Evolutionary conservation across 106 monocot genomes (phyloP).

Genomic region (Dendrobium huoshanense): DNA sequence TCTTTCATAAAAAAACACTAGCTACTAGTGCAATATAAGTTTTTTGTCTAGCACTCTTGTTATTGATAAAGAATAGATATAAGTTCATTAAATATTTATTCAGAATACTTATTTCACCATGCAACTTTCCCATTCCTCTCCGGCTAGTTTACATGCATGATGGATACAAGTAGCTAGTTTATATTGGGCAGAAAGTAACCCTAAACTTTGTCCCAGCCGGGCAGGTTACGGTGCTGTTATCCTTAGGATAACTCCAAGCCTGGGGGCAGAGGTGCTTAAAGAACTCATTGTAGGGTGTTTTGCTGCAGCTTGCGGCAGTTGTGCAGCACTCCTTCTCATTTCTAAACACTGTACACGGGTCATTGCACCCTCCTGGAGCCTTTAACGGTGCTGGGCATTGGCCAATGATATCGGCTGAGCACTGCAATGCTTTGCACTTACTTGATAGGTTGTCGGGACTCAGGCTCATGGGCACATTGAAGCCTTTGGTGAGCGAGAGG

Average conservation of each 20-base stretch:
- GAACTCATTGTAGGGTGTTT: neutral
- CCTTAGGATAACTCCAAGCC: neutral
- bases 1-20: too few species aligned
- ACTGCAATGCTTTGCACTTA: neutral
- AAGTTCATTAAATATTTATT: too few species aligned
- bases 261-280: neutral
- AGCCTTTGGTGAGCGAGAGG: neutral
- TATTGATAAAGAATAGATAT: too few species aligned
- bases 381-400: neutral
- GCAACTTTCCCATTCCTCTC: too few species aligned
- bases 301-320: neutral
- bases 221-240: neutral
- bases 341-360: neutral
- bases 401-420: neutral
- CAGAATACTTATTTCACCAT: too few species aligned
- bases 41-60: too few species aligned
- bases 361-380: neutral
- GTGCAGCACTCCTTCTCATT: neutral
- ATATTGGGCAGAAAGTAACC: neutral
- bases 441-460: neutral
- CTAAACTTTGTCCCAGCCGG: neutral
- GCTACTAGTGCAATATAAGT: too few species aligned
- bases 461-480: neutral
- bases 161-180: too few species aligned
- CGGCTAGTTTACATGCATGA: too few species aligned